Conservation (phyloP, 495 filamentous ascomycete genomes). For the Hapsidospora chrysogenum region DNA sequence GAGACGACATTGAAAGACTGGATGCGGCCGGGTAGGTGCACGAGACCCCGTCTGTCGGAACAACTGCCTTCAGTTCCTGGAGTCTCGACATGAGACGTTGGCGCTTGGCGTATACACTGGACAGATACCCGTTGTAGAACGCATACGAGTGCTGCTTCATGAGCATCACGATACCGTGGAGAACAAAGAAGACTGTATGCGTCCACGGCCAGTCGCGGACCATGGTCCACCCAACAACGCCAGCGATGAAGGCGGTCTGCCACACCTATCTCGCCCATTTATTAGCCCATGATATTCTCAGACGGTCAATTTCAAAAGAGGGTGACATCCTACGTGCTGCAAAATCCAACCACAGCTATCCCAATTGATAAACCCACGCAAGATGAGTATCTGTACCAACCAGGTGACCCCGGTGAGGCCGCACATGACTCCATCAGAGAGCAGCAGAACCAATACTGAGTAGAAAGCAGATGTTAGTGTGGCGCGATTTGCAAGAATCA, state of each 20-base stretch:
- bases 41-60: conserved; percentile 18
- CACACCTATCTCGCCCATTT: conserved; percentile 25
- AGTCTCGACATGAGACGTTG: conserved; percentile 13
- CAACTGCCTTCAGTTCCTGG: conserved; percentile 17
- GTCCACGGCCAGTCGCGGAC: conserved; percentile 65
- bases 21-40: conserved; percentile 14
- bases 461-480: too few species aligned
- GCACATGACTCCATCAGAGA: too few species aligned
- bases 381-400: too few species aligned
- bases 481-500: too few species aligned
- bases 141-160: conserved; percentile 72
- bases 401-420: too few species aligned
- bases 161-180: conserved; percentile 52
- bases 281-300: too few species aligned
- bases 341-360: conserved; percentile 61
- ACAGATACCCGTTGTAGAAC: conserved; percentile 61
- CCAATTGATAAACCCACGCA: too few species aligned
- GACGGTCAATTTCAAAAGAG: too few species aligned
- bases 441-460: too few species aligned
- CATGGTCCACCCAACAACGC: conserved; percentile 40
- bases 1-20: conserved; percentile 18
- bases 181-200: conserved; percentile 48
- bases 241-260: conserved; percentile 43
- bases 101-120: conserved; percentile 35
- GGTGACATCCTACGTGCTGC: conserved; percentile 44